Percentiles rank a stretch among this genome's conserved stretches.
These are phyloP conservation scores for Metschnikowia bowlesiae DNA, from an alignment of 805 yeast species.

Conservation along the genomic window DNA sequence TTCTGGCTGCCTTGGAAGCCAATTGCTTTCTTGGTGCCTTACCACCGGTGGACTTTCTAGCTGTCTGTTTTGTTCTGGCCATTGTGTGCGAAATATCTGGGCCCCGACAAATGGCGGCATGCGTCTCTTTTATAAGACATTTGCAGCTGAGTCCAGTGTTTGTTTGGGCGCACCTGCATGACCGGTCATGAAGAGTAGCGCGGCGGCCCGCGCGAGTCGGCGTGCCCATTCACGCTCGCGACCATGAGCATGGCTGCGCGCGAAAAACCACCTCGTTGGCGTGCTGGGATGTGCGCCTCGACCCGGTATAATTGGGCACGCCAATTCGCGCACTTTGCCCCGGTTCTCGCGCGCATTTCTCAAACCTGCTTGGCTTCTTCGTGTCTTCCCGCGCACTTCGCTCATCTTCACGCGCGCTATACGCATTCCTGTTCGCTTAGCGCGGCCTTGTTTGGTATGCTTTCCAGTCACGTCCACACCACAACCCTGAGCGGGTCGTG, in stretches of 20 bases:
- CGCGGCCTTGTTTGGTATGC: neutral
- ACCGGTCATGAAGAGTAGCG: neutral
- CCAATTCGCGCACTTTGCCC: neutral
- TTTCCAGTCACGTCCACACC: conserved; percentile 2
- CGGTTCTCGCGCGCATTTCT: neutral
- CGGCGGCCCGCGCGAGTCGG: neutral
- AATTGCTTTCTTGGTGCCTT: conserved; percentile 93
- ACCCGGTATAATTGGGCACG: neutral
- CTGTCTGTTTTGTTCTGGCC: conserved; percentile 95
- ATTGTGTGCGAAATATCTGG: conserved; percentile 28
- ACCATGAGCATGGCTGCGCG: neutral
- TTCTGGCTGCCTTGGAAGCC: conserved; percentile 91
- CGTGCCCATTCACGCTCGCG: neutral
- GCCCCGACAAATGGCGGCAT: neutral
- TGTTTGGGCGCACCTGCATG: conserved; percentile 3
- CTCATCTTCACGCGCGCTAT: neutral
- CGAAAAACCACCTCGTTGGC: neutral
- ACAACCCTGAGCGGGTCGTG: neutral
- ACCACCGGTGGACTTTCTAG: conserved; percentile 95
- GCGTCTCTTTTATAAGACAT: conserved; percentile 9
- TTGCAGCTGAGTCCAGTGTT: neutral
- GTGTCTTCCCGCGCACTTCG: neutral
- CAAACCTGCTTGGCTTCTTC: neutral
- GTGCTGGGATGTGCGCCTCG: conserved; percentile 5
- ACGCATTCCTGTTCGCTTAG: neutral